Evolutionary conservation across 345 rosid species (phyloP).

Genomic region (Linum trigynum): DNA sequence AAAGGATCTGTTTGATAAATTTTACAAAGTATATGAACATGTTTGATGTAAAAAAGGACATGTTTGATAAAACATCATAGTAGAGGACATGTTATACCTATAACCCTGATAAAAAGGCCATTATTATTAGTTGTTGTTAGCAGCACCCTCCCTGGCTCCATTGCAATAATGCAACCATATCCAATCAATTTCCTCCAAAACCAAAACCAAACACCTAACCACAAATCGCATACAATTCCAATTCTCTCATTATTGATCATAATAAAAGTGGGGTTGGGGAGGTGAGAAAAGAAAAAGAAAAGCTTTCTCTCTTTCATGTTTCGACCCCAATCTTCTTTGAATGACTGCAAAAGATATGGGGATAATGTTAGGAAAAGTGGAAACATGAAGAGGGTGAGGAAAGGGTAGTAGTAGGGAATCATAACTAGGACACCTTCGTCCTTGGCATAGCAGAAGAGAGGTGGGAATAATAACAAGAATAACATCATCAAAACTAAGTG

Average conservation of each 20-base stretch:
- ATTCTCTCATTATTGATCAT: no score
- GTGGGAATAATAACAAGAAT: not conserved
- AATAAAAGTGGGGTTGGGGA: not conserved
- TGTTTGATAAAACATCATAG: no score
- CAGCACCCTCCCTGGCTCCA: not conserved
- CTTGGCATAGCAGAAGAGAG: not conserved
- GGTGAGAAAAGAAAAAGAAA: not conserved
- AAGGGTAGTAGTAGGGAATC: not conserved
- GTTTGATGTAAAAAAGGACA: no score
- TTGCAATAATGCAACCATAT: not conserved
- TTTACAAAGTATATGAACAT: no score
- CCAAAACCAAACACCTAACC: not conserved
- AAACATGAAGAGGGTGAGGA: not conserved
- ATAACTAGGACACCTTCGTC: no score
- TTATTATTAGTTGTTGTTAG: no score
- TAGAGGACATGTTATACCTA: no score
- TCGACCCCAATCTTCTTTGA: not conserved
- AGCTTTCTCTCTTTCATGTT: not conserved
- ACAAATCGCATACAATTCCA: no score
- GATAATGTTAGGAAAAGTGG: not conserved
- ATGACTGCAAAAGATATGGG: not conserved
- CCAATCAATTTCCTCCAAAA: not conserved
- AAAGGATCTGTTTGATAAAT: no score
- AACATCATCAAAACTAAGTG: not conserved
- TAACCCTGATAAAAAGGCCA: no score